These are phyloP conservation scores for Leccinum barrowsii DNA, from an alignment of 768 basidiomycete genomes.

Conservation along the genomic window DNA sequence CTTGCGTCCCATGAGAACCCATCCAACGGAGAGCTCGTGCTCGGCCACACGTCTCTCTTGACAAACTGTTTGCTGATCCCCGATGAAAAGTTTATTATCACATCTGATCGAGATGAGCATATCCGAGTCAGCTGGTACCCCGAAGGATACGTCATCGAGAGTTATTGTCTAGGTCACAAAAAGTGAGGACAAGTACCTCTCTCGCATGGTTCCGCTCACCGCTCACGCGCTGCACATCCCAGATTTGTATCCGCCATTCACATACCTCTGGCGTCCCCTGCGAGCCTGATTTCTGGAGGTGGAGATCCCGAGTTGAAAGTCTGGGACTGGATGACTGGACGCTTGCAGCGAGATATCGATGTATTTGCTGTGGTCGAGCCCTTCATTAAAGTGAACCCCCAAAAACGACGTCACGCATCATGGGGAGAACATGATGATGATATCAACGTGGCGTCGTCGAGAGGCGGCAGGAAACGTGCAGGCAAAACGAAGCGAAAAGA, in stretches of 20 bases:
- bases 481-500: slow-evolving; percentile 22
- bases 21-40: slow-evolving; percentile 63
- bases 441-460: slow-evolving; percentile 13
- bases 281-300: slow-evolving; percentile 76
- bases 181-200: slow-evolving; percentile 47
- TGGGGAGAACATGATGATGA: slow-evolving; percentile 31
- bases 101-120: slow-evolving; percentile 94
- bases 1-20: slow-evolving; percentile 64
- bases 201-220: background rate
- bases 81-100: slow-evolving; percentile 75
- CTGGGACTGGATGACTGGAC: slow-evolving; percentile 78
- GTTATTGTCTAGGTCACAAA: slow-evolving; percentile 80
- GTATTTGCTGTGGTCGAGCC: slow-evolving; percentile 48
- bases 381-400: slow-evolving; percentile 38
- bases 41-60: slow-evolving; percentile 88
- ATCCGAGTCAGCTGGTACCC: slow-evolving; percentile 91
- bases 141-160: slow-evolving; percentile 79
- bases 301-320: slow-evolving; percentile 75
- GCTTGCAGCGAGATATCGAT: slow-evolving; percentile 46
- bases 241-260: slow-evolving; percentile 86
- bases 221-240: background rate
- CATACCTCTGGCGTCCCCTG: slow-evolving; percentile 46
- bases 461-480: slow-evolving; percentile 15
- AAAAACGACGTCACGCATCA: slow-evolving; percentile 27
- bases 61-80: slow-evolving; percentile 66